phyloP scores from a whole-genome alignment of 2,329 filamentous ascomycete species.

The Neofusicoccum cordaticola region DNA sequence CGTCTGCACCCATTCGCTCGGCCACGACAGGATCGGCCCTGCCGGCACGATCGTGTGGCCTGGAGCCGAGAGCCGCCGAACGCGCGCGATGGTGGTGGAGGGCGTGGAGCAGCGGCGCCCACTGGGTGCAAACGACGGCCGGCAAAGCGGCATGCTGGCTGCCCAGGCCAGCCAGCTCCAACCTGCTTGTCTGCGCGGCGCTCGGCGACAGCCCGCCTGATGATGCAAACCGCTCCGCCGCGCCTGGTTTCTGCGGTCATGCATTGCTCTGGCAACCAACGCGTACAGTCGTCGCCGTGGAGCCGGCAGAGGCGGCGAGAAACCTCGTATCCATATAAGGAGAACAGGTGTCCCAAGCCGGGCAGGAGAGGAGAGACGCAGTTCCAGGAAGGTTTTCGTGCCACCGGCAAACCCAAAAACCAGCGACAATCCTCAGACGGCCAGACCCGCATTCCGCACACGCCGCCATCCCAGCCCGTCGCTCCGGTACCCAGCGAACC shows the following conservation, averaged over 20 bases:
- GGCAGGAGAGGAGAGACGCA: background rate
- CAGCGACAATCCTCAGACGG: background rate
- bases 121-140: background rate
- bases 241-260: slow-evolving; percentile 4
- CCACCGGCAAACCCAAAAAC: background rate
- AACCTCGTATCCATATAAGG: background rate
- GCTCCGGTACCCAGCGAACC: background rate
- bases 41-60: background rate
- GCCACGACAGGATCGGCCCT: background rate
- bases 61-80: background rate
- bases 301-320: background rate
- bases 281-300: background rate
- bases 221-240: slow-evolving; percentile 9
- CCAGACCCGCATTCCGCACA: slow-evolving; percentile 4
- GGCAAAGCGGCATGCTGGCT: background rate
- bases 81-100: background rate
- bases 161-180: background rate
- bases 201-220: slow-evolving; percentile 6
- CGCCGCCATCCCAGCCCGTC: slow-evolving; percentile 7
- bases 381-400: background rate
- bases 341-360: background rate
- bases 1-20: background rate
- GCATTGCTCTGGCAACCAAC: background rate
- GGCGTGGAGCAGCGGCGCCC: too few species aligned
- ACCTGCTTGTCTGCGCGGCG: background rate